A percentile compares a stretch with the other conserved stretches of the same genome.
These are phyloP conservation scores for Pythium chondricola DNA, from an alignment of 352 stramenopile species.

Conservation along the genomic window DNA sequence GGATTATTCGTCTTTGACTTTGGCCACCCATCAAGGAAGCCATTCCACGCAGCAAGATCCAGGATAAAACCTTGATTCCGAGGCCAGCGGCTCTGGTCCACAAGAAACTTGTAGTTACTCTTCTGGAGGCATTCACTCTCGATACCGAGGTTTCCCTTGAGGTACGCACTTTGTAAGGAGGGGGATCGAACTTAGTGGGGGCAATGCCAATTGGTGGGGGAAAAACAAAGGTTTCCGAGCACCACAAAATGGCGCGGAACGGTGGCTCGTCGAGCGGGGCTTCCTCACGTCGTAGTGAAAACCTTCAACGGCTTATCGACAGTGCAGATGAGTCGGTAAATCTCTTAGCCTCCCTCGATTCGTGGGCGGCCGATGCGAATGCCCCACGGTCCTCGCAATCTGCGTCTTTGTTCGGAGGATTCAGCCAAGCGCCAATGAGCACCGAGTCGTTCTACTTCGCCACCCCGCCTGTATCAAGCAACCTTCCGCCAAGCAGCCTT, in stretches of 20 bases:
- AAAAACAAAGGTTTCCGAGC: background rate
- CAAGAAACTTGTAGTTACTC: slow-evolving; percentile 19
- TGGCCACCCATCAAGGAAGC: slow-evolving; percentile 1
- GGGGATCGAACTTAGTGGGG: background rate
- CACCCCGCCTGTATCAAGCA: background rate
- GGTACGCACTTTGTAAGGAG: slow-evolving; percentile 9
- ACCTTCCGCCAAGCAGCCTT: background rate
- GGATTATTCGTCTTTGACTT: background rate
- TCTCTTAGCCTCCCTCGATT: slow-evolving; percentile 60
- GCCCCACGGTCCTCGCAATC: slow-evolving; percentile 8
- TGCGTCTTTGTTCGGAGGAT: background rate
- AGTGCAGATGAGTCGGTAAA: slow-evolving; percentile 61
- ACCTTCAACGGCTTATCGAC: slow-evolving; percentile 71
- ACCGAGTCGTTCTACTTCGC: slow-evolving; percentile 33
- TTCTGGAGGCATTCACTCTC: background rate
- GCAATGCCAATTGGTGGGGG: background rate
- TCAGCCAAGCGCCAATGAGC: background rate
- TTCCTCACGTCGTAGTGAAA: slow-evolving; percentile 33
- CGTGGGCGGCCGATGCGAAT: slow-evolving; percentile 13
- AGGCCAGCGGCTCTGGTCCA: slow-evolving; percentile 14
- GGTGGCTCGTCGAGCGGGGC: background rate
- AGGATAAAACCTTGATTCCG: slow-evolving; percentile 14
- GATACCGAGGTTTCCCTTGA: background rate
- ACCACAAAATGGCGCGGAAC: background rate
- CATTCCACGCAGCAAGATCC: slow-evolving; percentile 2